Base-by-base conservation (phyloP, 768 basidiomycete species). In the Tremella fuciformis region DNA sequence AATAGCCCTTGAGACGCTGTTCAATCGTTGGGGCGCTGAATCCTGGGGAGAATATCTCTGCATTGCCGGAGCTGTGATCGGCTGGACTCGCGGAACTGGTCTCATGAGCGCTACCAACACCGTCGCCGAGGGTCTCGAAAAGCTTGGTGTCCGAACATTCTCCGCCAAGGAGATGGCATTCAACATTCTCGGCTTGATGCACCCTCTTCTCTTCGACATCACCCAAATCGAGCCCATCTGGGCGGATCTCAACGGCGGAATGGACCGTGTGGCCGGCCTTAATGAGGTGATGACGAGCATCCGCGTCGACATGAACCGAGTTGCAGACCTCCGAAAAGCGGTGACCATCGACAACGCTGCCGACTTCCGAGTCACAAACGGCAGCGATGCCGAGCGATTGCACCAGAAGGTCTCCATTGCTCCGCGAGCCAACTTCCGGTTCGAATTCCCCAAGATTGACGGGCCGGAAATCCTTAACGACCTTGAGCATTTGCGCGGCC, bases 131-230 rank as follows among this genome's bases (percentile, higher is more conserved):
- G 91, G 91, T 54, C 83, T 99, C 42, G 96, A 99, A 80, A 83
- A 85, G 58, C 83, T 88, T 62, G 96, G 96, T 61, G 90, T 96
- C 58, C 85, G 96, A 65, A 99, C 96, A 1, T 99, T 98, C 84
- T 98, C 94, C 0, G 88, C 96, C 25, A 98, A 98, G 81, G 96
- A 99, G 80, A 99, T 98, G 96, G 93, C 96, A 0, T 99, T 99
- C 85, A 99, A 99, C 79, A 91, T 99, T 70, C 87, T 99, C 55
- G 94, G 96, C 60, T 83, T 99, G 50, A 98, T 99, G 94, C 96
- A 99, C 74, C 96, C 96, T 44, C 85, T 98, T 6, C 84, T 99
- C 53, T 98, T 98, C 85, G 96, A 94, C 78, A 94, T 99, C 72
- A 96, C 94, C 11, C 96, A 99, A 77, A 93, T 98, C 47, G 94